Evolutionary conservation across 2,329 filamentous ascomycete genomes (phyloP).

Genomic region (Calonectria hawksworthii): DNA sequence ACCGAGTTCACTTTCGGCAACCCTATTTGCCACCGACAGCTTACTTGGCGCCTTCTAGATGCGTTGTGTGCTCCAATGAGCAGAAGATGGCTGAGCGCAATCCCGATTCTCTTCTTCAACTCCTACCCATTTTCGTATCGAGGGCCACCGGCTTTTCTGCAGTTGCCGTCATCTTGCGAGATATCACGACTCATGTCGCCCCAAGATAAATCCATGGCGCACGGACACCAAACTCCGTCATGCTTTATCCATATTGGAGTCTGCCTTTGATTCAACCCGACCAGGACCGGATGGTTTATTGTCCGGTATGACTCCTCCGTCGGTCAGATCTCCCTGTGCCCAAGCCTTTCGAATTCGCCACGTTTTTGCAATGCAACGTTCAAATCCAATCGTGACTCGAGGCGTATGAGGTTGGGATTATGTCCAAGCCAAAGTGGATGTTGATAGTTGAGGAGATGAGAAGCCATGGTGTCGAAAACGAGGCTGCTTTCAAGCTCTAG

Average conservation of each 20-base stretch:
- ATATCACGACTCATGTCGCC: not conserved
- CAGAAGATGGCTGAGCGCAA: not conserved
- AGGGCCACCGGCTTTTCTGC: too few species aligned
- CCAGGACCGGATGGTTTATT: not conserved
- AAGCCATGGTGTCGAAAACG: not conserved
- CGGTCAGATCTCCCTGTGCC: not conserved
- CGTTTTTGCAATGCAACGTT: not conserved
- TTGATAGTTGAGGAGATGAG: not conserved
- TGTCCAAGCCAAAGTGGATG: not conserved
- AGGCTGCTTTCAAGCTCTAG: constrained; percentile 53
- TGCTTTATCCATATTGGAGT: not conserved
- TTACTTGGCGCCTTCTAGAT: not conserved
- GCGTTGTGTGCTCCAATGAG: not conserved
- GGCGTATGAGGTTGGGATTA: not conserved
- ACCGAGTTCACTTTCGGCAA: not conserved
- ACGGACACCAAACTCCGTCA: not conserved
- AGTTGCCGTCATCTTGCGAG: not conserved
- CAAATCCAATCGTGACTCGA: not conserved
- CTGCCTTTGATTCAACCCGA: constrained; percentile 1
- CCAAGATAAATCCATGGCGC: not conserved
- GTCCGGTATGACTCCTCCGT: not conserved
- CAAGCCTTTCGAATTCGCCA: not conserved
- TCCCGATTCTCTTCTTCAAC: not conserved
- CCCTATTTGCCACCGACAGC: constrained; percentile 15
- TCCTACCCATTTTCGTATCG: not conserved